Evolutionary conservation across 148 eudicot species (phyloP), one percentile per base, ranked within the genome.

Genomic region (Chenopodium berlandieri): DNA sequence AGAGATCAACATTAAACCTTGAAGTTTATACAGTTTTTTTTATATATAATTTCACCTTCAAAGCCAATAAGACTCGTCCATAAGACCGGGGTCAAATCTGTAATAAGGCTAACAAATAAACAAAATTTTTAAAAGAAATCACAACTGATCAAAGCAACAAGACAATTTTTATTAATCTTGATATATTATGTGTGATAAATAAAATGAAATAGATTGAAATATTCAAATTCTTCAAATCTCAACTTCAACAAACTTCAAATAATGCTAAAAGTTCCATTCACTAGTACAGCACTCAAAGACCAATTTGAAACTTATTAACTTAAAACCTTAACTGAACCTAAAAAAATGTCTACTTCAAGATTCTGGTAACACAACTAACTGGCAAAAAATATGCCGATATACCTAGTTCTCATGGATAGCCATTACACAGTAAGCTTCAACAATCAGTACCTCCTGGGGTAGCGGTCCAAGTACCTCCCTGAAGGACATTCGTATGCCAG

Each of bases 401-500:
- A 67, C 73, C 72, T 12, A 78, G 25, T 56, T 47, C 34, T 32
- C 79, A 48, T 44, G 2, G 1, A 48, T 44, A 52, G 1, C 22
- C 23, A 22, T 64, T 47, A 47, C 27, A 73, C 19, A 31, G 2
- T 52, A 71, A 46, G 46, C 48, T 23, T 58, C 47, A 73, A 2
- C 11, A 17, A 74, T 74, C 25, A 72, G 58, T 44, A 85, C 82
- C 87, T 73, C 79, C 84, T 78, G 46, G 79, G 78, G 54, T 75
- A 76, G 25, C 83, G 88, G 76, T 84, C 87, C 67, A 82, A 74
- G 86, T 82, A 40, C 40, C 86, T 86, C 13, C 66, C 86, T 23
- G 88, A 86, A 67, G 90, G 92, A 79, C 90, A 88, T 70, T 85
- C 83, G 50, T 67, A 85, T 50, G 84, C 88, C 56, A 67, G 73